A percentile compares a stretch with the other conserved stretches of the same genome.
Conservation (phyloP, 495 filamentous ascomycete species). For the Hypomontagnella monticulosa region DNA sequence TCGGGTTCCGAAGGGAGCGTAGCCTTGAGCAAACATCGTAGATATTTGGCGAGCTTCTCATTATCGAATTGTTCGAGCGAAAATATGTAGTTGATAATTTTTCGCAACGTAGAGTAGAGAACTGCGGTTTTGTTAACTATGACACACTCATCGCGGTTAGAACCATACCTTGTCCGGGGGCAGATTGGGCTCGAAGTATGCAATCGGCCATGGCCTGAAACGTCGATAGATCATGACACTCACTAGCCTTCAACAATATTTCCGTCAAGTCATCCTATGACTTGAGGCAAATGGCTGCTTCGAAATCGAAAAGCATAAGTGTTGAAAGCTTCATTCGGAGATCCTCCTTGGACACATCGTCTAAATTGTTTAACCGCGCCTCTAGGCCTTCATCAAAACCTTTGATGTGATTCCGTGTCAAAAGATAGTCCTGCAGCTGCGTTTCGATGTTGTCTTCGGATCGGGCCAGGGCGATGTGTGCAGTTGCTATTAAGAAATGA, state of each 20-base stretch:
- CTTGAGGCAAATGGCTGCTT: conserved; percentile 72
- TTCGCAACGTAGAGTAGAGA: conserved; percentile 62
- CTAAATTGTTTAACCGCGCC: conserved; percentile 49
- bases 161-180: conserved; percentile 58
- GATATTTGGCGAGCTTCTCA: conserved; percentile 71
- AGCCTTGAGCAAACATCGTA: conserved; percentile 75
- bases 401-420: conserved; percentile 63
- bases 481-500: conserved; percentile 72
- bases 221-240: conserved; percentile 48
- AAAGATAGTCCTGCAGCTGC: conserved; percentile 68
- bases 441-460: conserved; percentile 67
- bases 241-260: conserved; percentile 65
- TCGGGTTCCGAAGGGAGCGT: conserved; percentile 59
- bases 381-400: conserved; percentile 61
- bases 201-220: conserved; percentile 69
- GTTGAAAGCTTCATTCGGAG: conserved; percentile 68
- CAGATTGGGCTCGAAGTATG: conserved; percentile 61
- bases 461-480: conserved; percentile 68
- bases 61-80: conserved; percentile 60
- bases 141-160: not conserved
- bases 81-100: conserved; percentile 72
- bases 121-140: conserved; percentile 40
- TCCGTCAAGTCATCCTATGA: conserved; percentile 72
- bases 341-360: conserved; percentile 59
- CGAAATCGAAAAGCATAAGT: conserved; percentile 77